Conservation (phyloP, 2,329 filamentous ascomycete species). For the Fusarium sp. region DNA sequence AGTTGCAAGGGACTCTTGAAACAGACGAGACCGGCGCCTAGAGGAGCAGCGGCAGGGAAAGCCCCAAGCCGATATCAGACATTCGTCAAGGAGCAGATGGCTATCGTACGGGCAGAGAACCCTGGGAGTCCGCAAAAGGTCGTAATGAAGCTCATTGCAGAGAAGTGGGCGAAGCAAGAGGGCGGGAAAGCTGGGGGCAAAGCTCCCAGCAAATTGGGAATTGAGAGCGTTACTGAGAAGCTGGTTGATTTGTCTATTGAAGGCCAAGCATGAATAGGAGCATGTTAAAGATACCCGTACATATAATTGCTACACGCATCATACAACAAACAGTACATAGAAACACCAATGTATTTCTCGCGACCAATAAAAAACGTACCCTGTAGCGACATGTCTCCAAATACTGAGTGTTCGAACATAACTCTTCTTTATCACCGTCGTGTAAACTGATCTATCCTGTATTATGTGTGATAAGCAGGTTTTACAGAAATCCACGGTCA, state of each 20-base stretch:
- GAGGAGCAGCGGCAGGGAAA: conserved; percentile 27
- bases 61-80: conserved; percentile 59
- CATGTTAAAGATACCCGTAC: conserved; percentile 14
- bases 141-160: conserved; percentile 75
- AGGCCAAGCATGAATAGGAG: conserved; percentile 21
- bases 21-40: conserved; percentile 83
- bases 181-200: conserved; percentile 50
- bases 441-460: neutral
- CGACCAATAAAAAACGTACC: neutral
- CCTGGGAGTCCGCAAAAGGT: conserved; percentile 71
- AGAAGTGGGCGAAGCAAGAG: conserved; percentile 67
- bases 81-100: conserved; percentile 77
- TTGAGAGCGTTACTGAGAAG: conserved; percentile 41
- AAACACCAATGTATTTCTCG: neutral
- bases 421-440: neutral
- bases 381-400: neutral
- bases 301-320: neutral
- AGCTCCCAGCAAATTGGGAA: conserved; percentile 24
- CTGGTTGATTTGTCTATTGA: conserved; percentile 47
- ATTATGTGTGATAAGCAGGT: neutral
- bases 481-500: neutral
- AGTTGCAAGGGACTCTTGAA: conserved; percentile 76
- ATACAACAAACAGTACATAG: neutral
- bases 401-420: neutral
- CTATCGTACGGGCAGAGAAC: conserved; percentile 66